Evolutionary conservation across 306 rosid genomes (phyloP).

Genomic region (Styphnolobium japonicum): DNA sequence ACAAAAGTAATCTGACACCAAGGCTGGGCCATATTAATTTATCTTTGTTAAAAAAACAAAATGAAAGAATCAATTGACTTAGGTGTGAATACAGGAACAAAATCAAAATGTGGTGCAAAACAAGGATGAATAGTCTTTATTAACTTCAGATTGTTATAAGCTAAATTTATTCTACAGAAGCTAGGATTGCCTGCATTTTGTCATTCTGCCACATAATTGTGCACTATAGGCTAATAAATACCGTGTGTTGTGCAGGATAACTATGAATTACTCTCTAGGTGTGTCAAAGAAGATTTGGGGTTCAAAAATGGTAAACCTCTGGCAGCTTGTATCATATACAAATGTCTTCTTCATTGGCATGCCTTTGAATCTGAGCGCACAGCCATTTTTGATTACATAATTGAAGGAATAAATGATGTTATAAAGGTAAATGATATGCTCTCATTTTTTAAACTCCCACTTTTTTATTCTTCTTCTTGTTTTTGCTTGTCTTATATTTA

Average conservation of each 20-base stretch:
- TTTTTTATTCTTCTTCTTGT: background rate
- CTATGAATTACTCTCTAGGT: constrained; percentile 80
- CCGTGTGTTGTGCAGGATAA: constrained; percentile 64
- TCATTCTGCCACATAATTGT: background rate
- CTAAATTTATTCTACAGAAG: background rate
- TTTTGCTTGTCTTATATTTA: constrained; percentile 2
- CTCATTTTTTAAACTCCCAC: background rate
- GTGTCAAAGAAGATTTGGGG: constrained; percentile 84
- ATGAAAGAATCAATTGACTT: background rate
- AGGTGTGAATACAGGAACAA: background rate
- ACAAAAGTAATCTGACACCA: background rate
- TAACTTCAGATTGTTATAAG: background rate
- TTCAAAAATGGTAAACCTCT: constrained; percentile 83
- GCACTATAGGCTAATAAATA: constrained; percentile 4
- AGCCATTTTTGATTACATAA: constrained; percentile 84
- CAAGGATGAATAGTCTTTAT: background rate
- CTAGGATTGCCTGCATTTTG: background rate
- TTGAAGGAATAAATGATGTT: constrained; percentile 83
- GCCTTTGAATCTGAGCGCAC: constrained; percentile 97
- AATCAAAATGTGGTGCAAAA: background rate
- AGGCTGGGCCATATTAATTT: background rate
- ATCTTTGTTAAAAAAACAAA: background rate
- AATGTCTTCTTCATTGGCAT: constrained; percentile 96
- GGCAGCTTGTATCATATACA: constrained; percentile 85
- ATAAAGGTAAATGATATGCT: constrained; percentile 59